Percentiles rank a stretch among this genome's conserved stretches.
Conservation (phyloP, 1,284 basidiomycete species). For the Phylloboletellus chloephorus region DNA sequence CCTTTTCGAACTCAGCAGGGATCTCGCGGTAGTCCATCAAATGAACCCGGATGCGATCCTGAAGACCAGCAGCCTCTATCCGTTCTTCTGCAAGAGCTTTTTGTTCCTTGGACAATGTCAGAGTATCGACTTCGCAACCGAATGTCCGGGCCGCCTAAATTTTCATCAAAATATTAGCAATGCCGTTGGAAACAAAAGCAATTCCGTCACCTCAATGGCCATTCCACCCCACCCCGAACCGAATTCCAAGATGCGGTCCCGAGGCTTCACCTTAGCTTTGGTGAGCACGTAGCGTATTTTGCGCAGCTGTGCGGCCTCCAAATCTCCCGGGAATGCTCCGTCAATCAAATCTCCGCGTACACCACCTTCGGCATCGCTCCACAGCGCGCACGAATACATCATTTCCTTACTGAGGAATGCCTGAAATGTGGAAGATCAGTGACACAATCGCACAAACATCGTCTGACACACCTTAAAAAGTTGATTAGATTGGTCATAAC, state of each 20-base stretch:
- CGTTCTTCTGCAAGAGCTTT: conserved; percentile 82
- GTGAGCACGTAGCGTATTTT: conserved; percentile 78
- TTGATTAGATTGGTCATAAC: conserved; percentile 86
- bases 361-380: conserved; percentile 67
- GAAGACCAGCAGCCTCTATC: conserved; percentile 65
- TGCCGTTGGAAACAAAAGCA: background rate
- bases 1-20: conserved; percentile 67
- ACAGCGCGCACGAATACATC: conserved; percentile 90
- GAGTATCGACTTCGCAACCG: conserved; percentile 80
- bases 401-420: conserved; percentile 84
- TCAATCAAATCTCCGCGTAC: conserved; percentile 58
- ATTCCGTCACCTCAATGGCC: conserved; percentile 68
- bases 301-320: conserved; percentile 77
- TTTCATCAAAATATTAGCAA: conserved; percentile 9
- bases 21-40: conserved; percentile 84
- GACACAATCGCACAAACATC: conserved; percentile 26
- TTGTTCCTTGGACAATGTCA: conserved; percentile 84
- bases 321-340: conserved; percentile 52
- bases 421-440: conserved; percentile 32
- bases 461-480: conserved; percentile 55
- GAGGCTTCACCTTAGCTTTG: conserved; percentile 70
- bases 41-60: conserved; percentile 73
- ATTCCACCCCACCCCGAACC: conserved; percentile 92
- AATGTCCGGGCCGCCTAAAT: conserved; percentile 58
- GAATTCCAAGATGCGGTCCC: conserved; percentile 81